These are phyloP conservation scores for Ogataea trehalophila DNA, from an alignment of 805 yeast species.

Conservation along the genomic window DNA sequence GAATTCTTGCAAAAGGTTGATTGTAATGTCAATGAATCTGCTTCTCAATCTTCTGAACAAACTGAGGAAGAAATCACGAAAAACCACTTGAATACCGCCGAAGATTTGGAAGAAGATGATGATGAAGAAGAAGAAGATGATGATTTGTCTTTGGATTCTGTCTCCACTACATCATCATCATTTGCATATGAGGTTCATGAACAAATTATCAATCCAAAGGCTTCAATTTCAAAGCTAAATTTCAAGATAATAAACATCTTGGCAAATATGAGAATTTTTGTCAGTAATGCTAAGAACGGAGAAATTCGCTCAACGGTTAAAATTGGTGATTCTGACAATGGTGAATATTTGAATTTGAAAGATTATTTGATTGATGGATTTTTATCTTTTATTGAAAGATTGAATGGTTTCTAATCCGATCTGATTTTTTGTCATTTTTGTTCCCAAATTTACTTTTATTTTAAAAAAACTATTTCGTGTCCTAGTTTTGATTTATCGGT, in stretches of 20 bases:
- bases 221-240: constrained; percentile 20
- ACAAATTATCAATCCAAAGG: constrained; percentile 2
- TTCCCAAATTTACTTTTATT: not conserved
- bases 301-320: constrained; percentile 3
- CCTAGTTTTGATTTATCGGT: too few species aligned
- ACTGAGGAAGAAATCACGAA: not conserved
- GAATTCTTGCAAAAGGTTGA: constrained; percentile 14
- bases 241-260: constrained; percentile 24
- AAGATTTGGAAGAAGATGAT: not conserved
- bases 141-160: too few species aligned
- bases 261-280: constrained; percentile 29
- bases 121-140: constrained; percentile 1
- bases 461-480: too few species aligned
- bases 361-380: constrained; percentile 23
- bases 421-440: not conserved
- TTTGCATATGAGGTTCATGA: constrained; percentile 1
- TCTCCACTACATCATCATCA: not conserved
- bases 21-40: constrained; percentile 1
- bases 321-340: constrained; percentile 16
- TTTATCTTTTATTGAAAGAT: constrained; percentile 18
- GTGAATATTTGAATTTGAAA: constrained; percentile 11
- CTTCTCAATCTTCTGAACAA: not conserved
- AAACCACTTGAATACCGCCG: not conserved
- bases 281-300: constrained; percentile 19
- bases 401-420: constrained; percentile 16